Conservation (phyloP, 2,329 filamentous ascomycete genomes). For the Alternaria sp. region DNA sequence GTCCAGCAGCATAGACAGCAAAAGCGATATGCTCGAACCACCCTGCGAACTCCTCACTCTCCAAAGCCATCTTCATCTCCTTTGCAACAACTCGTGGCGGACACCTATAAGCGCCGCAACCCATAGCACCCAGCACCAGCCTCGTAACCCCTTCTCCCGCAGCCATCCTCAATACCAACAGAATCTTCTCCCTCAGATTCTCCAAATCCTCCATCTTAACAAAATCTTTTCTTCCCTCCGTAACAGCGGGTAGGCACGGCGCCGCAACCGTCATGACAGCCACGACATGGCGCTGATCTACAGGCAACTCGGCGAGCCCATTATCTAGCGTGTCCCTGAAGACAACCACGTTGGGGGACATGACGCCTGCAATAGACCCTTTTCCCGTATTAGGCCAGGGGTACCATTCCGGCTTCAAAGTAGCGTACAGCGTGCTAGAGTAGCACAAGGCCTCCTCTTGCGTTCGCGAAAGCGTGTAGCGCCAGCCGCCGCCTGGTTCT, state of each 20-base stretch:
- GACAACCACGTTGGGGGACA: constrained; percentile 31
- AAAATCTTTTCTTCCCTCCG: constrained; percentile 15
- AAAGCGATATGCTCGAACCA: constrained; percentile 32
- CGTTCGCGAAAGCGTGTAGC: constrained; percentile 27
- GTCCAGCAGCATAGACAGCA: constrained; percentile 29
- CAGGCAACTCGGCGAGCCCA: constrained; percentile 23
- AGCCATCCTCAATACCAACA: constrained; percentile 29
- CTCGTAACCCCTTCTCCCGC: constrained; percentile 23
- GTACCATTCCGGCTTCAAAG: constrained; percentile 33
- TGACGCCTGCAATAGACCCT: constrained; percentile 28
- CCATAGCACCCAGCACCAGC: constrained; percentile 35
- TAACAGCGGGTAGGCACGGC: constrained; percentile 22
- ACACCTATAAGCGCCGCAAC: constrained; percentile 34
- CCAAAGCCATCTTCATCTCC: constrained; percentile 27
- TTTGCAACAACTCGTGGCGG: constrained; percentile 26
- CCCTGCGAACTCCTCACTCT: constrained; percentile 26
- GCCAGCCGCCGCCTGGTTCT: constrained; percentile 34
- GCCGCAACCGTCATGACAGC: constrained; percentile 33
- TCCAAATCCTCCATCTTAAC: constrained; percentile 12
- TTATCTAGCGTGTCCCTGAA: constrained; percentile 30
- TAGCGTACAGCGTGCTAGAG: constrained; percentile 30
- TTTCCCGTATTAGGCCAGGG: constrained; percentile 32
- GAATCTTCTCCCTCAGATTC: constrained; percentile 29
- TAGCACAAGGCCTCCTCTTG: constrained; percentile 38
- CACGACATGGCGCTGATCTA: constrained; percentile 17